Evolutionary conservation across 768 basidiomycete species (phyloP).

Genomic region (Tylopilus sp.): DNA sequence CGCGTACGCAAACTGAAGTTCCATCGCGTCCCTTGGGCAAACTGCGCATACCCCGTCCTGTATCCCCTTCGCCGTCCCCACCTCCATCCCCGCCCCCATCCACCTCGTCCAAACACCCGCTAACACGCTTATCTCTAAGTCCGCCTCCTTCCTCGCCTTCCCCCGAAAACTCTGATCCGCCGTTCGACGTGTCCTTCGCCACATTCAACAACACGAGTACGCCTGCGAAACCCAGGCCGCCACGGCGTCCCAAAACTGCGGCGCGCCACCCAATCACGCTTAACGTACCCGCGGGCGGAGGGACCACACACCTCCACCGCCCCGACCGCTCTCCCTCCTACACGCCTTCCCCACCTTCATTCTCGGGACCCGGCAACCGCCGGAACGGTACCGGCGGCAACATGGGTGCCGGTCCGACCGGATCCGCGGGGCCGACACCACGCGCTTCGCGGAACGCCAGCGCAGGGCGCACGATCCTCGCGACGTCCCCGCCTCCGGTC

Average conservation of each 20-base stretch:
- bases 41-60: neutral
- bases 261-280: neutral
- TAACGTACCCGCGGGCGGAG: too few relatives aligned
- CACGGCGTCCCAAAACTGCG: neutral
- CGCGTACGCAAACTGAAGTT: neutral
- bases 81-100: neutral
- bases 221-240: conserved; percentile 22
- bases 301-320: neutral
- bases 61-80: neutral
- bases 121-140: neutral
- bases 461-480: too few relatives aligned
- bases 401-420: neutral
- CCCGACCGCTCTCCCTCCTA: conserved; percentile 14
- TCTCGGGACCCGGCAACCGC: conserved; percentile 1
- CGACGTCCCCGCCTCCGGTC: too few relatives aligned
- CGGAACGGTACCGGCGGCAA: neutral
- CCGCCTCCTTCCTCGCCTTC: conserved; percentile 8
- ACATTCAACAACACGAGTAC: conserved; percentile 26
- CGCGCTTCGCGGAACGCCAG: too few relatives aligned
- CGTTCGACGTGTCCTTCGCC: conserved; percentile 26
- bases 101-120: neutral
- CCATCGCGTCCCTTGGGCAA: neutral
- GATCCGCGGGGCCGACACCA: neutral
- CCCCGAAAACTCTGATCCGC: conserved; percentile 8
- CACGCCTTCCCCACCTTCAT: conserved; percentile 17